phyloP scores from a whole-genome alignment of 768 basidiomycete genomes.

The Trametes meyenii region DNA sequence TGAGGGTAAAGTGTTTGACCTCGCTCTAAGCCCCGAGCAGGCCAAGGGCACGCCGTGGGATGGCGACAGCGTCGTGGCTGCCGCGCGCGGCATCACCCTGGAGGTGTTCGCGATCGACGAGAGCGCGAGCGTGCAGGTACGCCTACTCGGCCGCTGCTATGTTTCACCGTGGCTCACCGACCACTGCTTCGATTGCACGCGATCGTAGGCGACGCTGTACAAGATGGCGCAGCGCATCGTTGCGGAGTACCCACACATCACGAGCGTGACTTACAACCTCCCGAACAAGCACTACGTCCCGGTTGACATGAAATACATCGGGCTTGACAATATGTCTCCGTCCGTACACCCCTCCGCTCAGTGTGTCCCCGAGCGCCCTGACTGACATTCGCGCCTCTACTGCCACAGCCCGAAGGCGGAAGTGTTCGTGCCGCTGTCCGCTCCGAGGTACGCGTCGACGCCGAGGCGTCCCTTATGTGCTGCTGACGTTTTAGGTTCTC shows the following conservation, averaged over 20 bases:
- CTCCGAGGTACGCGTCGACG: slow-evolving; percentile 67
- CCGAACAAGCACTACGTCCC: slow-evolving; percentile 97
- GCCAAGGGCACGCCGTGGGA: slow-evolving; percentile 62
- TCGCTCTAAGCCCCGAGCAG: slow-evolving; percentile 28
- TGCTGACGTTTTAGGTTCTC: too few relatives aligned
- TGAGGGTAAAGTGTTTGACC: slow-evolving; percentile 52
- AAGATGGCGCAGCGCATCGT: slow-evolving; percentile 83
- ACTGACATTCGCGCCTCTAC: slow-evolving; percentile 1
- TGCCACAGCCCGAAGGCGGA: slow-evolving; percentile 67
- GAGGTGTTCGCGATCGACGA: slow-evolving; percentile 86
- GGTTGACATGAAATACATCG: slow-evolving; percentile 77
- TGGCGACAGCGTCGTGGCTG: slow-evolving; percentile 49
- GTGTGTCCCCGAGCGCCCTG: not conserved
- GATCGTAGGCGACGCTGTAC: slow-evolving; percentile 80
- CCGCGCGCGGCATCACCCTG: slow-evolving; percentile 66
- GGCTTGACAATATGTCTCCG: slow-evolving; percentile 71
- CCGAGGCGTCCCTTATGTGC: too few relatives aligned
- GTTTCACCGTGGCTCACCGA: not conserved
- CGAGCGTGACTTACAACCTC: slow-evolving; percentile 67
- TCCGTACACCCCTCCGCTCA: slow-evolving; percentile 27
- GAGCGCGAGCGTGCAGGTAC: slow-evolving; percentile 89
- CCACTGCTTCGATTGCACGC: not conserved
- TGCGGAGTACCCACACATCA: slow-evolving; percentile 60
- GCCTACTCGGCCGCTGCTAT: not conserved
- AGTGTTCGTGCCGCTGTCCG: slow-evolving; percentile 83